A percentile compares a stretch with the other conserved stretches of the same genome.
Conservation (phyloP, 495 filamentous ascomycete species). For the Penicillium cinerascens region DNA sequence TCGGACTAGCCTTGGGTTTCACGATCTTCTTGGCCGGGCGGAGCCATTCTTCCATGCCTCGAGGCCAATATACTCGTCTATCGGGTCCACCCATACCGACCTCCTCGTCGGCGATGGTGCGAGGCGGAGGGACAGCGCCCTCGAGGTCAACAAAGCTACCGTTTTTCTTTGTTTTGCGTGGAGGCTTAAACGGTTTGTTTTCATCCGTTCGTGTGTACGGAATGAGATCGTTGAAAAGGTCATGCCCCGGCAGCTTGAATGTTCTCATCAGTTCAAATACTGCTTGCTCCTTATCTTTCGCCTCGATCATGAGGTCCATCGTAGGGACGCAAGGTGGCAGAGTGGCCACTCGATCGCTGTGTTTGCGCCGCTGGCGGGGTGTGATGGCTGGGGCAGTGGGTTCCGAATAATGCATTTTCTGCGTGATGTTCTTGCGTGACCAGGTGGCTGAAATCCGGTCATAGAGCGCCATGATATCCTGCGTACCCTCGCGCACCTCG, state of each 20-base stretch:
- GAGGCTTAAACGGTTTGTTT: conserved; percentile 55
- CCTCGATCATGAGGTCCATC: conserved; percentile 98
- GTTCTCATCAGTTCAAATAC: conserved; percentile 91
- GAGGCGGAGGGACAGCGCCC: conserved; percentile 41
- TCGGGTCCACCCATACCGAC: conserved; percentile 85
- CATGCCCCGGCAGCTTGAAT: conserved; percentile 75
- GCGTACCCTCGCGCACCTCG: conserved; percentile 76
- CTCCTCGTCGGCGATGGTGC: conserved; percentile 60
- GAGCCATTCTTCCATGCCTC: conserved; percentile 86
- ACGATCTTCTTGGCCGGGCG: conserved; percentile 69
- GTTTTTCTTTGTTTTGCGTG: conserved; percentile 48
- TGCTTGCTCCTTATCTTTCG: conserved; percentile 97
- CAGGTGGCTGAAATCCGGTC: conserved; percentile 80
- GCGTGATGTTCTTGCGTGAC: conserved; percentile 79
- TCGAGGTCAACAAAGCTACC: conserved; percentile 50
- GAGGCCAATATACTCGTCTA: conserved; percentile 88
- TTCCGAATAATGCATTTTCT: conserved; percentile 97
- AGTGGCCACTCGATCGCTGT: conserved; percentile 70
- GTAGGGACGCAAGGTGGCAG: conserved; percentile 76
- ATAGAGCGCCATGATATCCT: conserved; percentile 70
- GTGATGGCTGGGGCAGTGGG: conserved; percentile 73
- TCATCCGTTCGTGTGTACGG: conserved; percentile 77
- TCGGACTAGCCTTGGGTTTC: conserved; percentile 49
- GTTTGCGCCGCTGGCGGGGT: conserved; percentile 71
- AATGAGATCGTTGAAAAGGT: conserved; percentile 71